Base-by-base conservation (phyloP, 139 green algal species). In the Chlamydomonas incerta region DNA sequence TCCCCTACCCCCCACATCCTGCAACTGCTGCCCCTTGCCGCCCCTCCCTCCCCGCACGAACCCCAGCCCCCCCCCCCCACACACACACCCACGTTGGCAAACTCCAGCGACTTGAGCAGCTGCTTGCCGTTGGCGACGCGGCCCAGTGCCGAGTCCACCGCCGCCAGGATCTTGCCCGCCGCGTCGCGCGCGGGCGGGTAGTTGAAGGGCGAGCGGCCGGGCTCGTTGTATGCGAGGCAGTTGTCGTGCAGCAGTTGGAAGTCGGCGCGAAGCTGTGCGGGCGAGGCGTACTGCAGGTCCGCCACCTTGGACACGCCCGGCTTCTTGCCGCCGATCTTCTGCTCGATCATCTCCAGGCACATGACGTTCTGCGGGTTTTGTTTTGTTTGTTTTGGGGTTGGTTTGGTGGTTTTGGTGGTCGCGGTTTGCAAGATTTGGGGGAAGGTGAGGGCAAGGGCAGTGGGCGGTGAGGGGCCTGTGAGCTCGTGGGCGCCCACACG, bases 221-320 rank as follows among this genome's bases (percentile, higher is more conserved):
- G 77, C 62, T 52, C 46, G 77, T 83, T 83, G 77, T 74, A 83
- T 8, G 15, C 14, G 29, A 74, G 66, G 63, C 77, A 83, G 77
- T 83, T 83, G 63, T 83, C 63, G 63, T 74, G 29, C 46, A 83
- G 67, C 17, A 31, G 63, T 46, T 74, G 29, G 46, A 83, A 67
- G 77, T 83, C 77, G 28, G 77, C 77, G 0, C n/a, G 63, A 8
- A 83, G 41, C n/a, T 46, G 63, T 29, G 74, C 63, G 13, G 41
- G 46, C 46, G 63, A 74, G 62, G 18, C 31, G 63, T 83, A 83
- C 62, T 83, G 77, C 77, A 83, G 77, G 35, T 83, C 75, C 28
- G 24, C 60, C 24, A 26, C 60, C n/a, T 55, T 55, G 35, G 28
- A 18, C 10, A 17, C n/a, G 47, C 37, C 63, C 10, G 35, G 60